A percentile compares a stretch with the other conserved stretches of the same genome.
Conservation (phyloP, 2,329 filamentous ascomycete genomes). For the Xylaria polymorpha region DNA sequence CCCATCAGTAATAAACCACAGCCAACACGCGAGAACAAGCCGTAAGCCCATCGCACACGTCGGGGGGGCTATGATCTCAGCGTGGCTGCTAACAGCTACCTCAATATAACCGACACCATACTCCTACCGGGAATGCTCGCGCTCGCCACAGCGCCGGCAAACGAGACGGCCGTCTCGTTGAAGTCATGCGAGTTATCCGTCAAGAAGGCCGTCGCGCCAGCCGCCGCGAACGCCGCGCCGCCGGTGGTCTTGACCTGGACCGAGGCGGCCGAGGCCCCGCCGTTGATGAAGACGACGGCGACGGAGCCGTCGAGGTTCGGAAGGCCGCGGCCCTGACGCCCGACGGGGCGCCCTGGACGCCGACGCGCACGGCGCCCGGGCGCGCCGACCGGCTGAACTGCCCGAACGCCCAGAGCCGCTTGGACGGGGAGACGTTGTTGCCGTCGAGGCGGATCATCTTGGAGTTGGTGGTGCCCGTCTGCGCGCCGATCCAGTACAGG, state of each 20-base stretch:
- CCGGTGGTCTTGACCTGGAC: slow-evolving; percentile 33
- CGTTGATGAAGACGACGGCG: slow-evolving; percentile 41
- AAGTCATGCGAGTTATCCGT: slow-evolving; percentile 43
- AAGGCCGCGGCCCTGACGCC: slow-evolving; percentile 36
- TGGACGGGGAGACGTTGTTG: slow-evolving; percentile 29
- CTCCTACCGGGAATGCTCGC: slow-evolving; percentile 30
- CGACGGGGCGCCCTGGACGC: slow-evolving; percentile 32
- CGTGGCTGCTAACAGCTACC: neutral
- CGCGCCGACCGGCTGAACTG: slow-evolving; percentile 39
- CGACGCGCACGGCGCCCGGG: slow-evolving; percentile 36
- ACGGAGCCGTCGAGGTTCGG: slow-evolving; percentile 41
- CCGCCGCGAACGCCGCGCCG: slow-evolving; percentile 30
- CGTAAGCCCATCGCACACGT: neutral
- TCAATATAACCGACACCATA: slow-evolving; percentile 33
- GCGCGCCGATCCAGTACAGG: slow-evolving; percentile 54
- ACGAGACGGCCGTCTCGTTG: slow-evolving; percentile 31
- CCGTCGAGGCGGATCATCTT: slow-evolving; percentile 37
- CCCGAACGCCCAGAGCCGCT: slow-evolving; percentile 38
- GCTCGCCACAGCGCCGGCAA: slow-evolving; percentile 21
- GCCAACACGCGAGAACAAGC: no score
- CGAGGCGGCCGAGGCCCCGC: slow-evolving; percentile 25
- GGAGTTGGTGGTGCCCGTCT: slow-evolving; percentile 39
- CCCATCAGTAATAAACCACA: no score
- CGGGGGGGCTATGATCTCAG: no score
- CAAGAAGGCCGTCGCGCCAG: slow-evolving; percentile 32